phyloP scores from a whole-genome alignment of 179 eudicot species.

The Spinacia oleracea region DNA sequence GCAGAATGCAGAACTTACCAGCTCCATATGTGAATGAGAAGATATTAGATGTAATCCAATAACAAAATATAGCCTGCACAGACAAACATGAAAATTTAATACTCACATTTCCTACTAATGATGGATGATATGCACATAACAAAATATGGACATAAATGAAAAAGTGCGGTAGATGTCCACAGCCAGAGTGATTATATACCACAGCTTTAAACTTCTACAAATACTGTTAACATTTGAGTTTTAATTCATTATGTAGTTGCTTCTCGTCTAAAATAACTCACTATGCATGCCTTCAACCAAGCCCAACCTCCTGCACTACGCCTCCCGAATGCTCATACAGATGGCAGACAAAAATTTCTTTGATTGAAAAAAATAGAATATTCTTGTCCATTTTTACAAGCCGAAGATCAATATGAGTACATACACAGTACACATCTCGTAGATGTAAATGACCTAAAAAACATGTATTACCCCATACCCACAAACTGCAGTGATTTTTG shows the following conservation, averaged over 20 bases:
- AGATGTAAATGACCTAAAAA: neutral
- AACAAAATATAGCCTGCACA: slow-evolving; percentile 88
- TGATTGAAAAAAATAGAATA: neutral
- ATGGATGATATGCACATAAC: neutral
- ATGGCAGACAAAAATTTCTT: neutral
- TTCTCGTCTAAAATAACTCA: slow-evolving; percentile 7
- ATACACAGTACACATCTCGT: neutral
- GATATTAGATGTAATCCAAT: slow-evolving; percentile 89
- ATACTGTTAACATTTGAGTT: neutral
- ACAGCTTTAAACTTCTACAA: neutral
- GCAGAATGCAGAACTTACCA: slow-evolving; percentile 45
- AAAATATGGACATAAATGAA: neutral
- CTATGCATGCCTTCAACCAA: neutral
- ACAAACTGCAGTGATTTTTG: neutral
- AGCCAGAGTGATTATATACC: neutral
- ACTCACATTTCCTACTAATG: neutral
- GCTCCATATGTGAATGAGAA: slow-evolving; percentile 82
- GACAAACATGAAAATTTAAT: slow-evolving; percentile 18
- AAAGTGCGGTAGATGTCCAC: slow-evolving; percentile 2
- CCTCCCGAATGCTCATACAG: neutral
- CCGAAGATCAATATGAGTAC: neutral
- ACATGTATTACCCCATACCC: neutral
- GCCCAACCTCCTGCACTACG: neutral
- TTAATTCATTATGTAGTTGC: neutral
- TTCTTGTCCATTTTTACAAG: neutral